Base-by-base conservation (phyloP, 1,284 basidiomycete genomes). In the Apiotrichum brassicae region DNA sequence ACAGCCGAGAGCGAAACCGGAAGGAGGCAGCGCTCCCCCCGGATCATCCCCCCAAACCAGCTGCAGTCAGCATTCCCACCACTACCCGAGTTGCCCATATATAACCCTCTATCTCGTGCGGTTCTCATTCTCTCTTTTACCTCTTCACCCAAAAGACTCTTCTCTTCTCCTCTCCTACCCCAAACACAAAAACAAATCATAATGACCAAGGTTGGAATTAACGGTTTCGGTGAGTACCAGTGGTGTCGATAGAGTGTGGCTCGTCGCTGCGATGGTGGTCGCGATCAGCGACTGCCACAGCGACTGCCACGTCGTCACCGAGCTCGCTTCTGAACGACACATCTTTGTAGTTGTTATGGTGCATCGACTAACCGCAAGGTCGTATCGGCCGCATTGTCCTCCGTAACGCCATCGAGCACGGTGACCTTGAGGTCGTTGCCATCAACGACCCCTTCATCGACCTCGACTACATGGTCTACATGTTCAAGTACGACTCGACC, bases 401-500 rank as follows among this genome's bases (percentile, higher is more conserved):
- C 76, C 87, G 68, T 70, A 97, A 97, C 80, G 91, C 91, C 50
- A 79, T 97, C 65, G 77, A 83, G 64, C 78, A 83, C 71, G 75
- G 78, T 52, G 84, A 85, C 50, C 81, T 93, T 68, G 78, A 91
- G 14, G 82, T 95, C 66, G 83, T 90, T 33, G 88, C 89, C 51
- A 76, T 94, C 64, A 93, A 93, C 79, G 88, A 93, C 77, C 91
- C 91, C 55, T 97, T 95, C 85, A 94, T 95, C 66, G 85, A 90
- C 75, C 85, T 94, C 63, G 82, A 86, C 11, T 95, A 95, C 82
- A 93, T 94, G 90, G 91, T 90, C 73, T 97, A 98, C 85, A 95
- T 98, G 93, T 95, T 97, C 88, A 97, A 97, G 82, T 97, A 86
- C 75, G 94, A 97, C 76, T 91, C 69, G 66, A 92, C 93, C 66